Base-by-base conservation (phyloP, 805 yeast genomes). In the Lipomyces chichibuensis region DNA sequence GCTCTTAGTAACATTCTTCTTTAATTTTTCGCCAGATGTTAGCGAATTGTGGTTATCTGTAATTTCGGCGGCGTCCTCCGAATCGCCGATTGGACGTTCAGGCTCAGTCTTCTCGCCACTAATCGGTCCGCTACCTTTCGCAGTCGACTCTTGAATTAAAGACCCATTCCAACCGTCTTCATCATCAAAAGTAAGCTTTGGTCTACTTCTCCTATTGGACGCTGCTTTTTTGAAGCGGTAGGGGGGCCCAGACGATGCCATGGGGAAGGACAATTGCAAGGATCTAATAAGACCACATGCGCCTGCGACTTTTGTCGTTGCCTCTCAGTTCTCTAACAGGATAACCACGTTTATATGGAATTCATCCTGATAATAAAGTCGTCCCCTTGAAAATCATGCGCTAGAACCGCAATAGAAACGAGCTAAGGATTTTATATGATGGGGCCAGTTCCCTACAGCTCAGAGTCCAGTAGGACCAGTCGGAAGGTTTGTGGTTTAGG, bases 181-280 rank as follows among this genome's bases (percentile, higher is more conserved):
- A 43, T 62, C 60, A 51, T 61, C 69, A 43, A 52, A 64, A 11
- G 65, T 58, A 25, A 65, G 53, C 46, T 57, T 52, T 25, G 65
- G 57, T n/a, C 71, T 52, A 51, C 60, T 20, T 46, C 69, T 63
- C 43, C 57, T 53, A 23, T 57, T 55, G 8, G 70, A 64, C 20
- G 56, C 53, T 14, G 65, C 60, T 51, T 67, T 67, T 39, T 46
- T 63, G 57, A 60, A 65, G 37, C 57, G 59, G n/a, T 46, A n/a
- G 23, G 64, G 14, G 20, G 59, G 49, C 17, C 64, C 71, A 20
- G 58, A 49, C 27, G 59, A 32, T 11, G 49, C 23, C 49, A 43
- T 43, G 1, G 32, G 23, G 49, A 37, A 9, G 49, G 49, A 43
- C 8, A 23, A 6, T 43, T 17, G 23, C 23, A 1, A n/a, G n/a